Evolutionary conservation across 495 filamentous ascomycete species (phyloP).

Genomic region (Tuber brumale): DNA sequence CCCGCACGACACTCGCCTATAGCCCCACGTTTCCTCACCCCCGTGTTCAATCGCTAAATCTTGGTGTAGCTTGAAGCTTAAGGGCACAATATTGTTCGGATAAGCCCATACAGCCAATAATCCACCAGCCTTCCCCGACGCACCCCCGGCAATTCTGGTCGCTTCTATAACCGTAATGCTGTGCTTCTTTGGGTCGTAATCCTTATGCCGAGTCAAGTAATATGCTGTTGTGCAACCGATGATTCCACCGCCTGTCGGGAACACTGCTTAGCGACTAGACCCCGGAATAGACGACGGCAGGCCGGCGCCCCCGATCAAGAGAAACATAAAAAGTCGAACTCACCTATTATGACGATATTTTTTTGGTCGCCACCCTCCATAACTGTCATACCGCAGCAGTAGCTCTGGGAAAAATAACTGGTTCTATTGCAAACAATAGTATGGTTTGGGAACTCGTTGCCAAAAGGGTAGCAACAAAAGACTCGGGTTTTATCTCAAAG

Average conservation of each 20-base stretch:
- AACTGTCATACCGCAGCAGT: slow-evolving; percentile 29
- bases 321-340: slow-evolving; percentile 8
- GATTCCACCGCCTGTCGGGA: slow-evolving; percentile 71
- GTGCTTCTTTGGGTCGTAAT: slow-evolving; percentile 67
- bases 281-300: background rate
- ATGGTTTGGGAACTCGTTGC: background rate
- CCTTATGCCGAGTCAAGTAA: slow-evolving; percentile 81
- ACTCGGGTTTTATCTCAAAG: background rate
- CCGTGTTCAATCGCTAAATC: slow-evolving; percentile 79
- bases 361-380: slow-evolving; percentile 22
- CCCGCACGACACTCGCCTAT: slow-evolving; percentile 70
- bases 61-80: slow-evolving; percentile 77
- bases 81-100: slow-evolving; percentile 71
- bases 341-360: slow-evolving; percentile 42
- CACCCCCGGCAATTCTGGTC: slow-evolving; percentile 76
- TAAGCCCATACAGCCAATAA: slow-evolving; percentile 91
- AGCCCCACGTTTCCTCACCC: slow-evolving; percentile 80
- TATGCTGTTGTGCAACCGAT: slow-evolving; percentile 93
- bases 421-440: background rate
- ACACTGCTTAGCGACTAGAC: slow-evolving; percentile 11
- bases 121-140: slow-evolving; percentile 92
- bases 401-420: background rate
- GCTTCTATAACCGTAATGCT: slow-evolving; percentile 86
- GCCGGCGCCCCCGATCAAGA: background rate
- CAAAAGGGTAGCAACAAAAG: background rate